A percentile compares a stretch with the other conserved stretches of the same genome.
Conservation (phyloP, 306 rosid species). For the Trichosanthes truncata region DNA sequence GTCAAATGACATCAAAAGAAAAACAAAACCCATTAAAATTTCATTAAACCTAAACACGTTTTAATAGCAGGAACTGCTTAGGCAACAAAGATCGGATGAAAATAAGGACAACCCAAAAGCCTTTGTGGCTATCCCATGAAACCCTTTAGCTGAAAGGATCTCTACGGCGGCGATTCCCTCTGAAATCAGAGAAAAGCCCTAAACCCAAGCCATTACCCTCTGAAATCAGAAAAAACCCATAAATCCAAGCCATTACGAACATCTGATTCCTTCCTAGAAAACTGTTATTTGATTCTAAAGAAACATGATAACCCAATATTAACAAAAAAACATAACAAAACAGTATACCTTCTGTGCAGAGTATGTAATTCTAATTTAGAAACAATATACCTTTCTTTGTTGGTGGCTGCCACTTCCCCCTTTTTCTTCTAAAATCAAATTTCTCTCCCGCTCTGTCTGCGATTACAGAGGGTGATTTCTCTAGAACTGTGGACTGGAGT, state of each 20-base stretch:
- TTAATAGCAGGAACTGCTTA: background rate
- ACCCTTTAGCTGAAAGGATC: background rate
- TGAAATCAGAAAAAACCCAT: background rate
- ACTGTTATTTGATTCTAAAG: background rate
- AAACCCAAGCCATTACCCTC: background rate
- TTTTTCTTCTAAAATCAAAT: background rate
- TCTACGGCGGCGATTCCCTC: background rate
- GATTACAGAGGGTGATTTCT: background rate
- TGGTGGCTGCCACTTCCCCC: background rate
- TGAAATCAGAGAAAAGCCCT: background rate
- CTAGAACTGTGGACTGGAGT: background rate
- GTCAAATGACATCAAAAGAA: background rate
- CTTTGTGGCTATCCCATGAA: background rate
- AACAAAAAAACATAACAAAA: background rate
- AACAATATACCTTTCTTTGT: background rate
- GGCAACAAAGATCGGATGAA: background rate
- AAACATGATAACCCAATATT: background rate
- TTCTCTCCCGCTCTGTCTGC: background rate
- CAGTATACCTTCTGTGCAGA: background rate
- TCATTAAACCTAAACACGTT: background rate
- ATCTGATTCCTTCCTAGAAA: background rate
- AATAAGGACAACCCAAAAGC: background rate
- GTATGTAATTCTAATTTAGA: background rate
- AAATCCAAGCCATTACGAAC: background rate
- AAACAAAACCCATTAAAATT: background rate